Percentiles rank a stretch among this genome's conserved stretches.
phyloP scores from a whole-genome alignment of 306 rosid genomes.

The Cicer judaicum region DNA sequence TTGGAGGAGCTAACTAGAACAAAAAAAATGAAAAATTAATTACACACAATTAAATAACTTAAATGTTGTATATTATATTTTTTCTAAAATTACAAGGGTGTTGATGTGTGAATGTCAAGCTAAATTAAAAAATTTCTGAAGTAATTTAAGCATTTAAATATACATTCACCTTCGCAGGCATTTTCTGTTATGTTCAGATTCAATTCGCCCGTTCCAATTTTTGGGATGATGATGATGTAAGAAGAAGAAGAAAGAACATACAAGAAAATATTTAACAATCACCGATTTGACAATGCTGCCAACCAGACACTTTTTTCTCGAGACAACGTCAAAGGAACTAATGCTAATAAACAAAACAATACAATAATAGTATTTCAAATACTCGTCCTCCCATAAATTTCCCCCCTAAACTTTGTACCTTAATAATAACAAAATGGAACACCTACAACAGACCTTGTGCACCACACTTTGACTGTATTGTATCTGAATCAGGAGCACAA shows the following conservation, averaged over 20 bases:
- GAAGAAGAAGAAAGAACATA: background rate
- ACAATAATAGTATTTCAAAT: constrained; percentile 50
- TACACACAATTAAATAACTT: too few species aligned
- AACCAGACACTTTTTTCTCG: background rate
- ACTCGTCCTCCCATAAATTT: constrained; percentile 48
- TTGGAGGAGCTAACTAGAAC: too few species aligned
- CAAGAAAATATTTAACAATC: background rate
- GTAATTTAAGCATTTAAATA: too few species aligned
- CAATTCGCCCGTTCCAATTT: too few species aligned
- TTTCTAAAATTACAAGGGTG: too few species aligned
- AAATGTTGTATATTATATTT: too few species aligned
- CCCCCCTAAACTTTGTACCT: constrained; percentile 45
- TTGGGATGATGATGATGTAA: too few species aligned
- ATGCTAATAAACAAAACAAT: constrained; percentile 43
- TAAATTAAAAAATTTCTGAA: too few species aligned
- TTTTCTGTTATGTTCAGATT: too few species aligned
- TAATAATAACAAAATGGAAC: constrained; percentile 44
- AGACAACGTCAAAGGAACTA: constrained; percentile 33
- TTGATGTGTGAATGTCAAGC: too few species aligned
- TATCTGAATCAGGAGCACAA: constrained; percentile 56
- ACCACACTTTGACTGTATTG: constrained; percentile 50
- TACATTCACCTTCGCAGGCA: too few species aligned
- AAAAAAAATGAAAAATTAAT: too few species aligned
- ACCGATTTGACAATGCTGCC: background rate
- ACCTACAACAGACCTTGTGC: constrained; percentile 58